A percentile compares a stretch with the other conserved stretches of the same genome.
Conservation (phyloP, 148 eudicot genomes). For the Vaccinium macrocarpon region DNA sequence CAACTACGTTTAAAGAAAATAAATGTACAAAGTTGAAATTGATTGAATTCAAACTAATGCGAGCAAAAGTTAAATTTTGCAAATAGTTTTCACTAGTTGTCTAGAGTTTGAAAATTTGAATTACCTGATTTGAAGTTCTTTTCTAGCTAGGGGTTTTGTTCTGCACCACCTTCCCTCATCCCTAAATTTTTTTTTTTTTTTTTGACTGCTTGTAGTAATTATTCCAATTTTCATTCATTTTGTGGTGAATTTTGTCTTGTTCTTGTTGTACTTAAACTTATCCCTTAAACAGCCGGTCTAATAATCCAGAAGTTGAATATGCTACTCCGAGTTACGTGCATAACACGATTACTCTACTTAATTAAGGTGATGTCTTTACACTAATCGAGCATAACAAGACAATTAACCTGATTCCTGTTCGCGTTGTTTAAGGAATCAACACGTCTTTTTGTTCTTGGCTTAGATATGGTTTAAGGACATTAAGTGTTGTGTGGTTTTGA, state of each 20-base stretch:
- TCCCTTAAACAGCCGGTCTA: too few relatives aligned
- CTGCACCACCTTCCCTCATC: neutral
- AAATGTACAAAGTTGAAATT: neutral
- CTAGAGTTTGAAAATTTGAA: neutral
- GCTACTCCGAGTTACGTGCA: neutral
- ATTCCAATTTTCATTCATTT: neutral
- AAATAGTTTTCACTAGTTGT: neutral
- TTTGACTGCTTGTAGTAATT: too few relatives aligned
- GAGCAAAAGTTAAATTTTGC: neutral
- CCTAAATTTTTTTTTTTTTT: neutral
- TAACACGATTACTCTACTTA: neutral
- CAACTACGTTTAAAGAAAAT: neutral
- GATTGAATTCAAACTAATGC: neutral
- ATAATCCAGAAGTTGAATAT: too few relatives aligned
- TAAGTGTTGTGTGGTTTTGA: neutral
- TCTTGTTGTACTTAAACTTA: neutral
- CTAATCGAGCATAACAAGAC: neutral
- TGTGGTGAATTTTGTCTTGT: neutral
- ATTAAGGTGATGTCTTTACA: neutral
- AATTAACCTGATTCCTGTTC: neutral
- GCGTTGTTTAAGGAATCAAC: neutral
- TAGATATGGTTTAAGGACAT: neutral
- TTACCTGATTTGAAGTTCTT: neutral
- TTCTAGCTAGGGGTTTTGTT: neutral
- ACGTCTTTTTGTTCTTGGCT: neutral